Percentiles rank a stretch among this genome's conserved stretches.
Evolutionary conservation across 2,329 filamentous ascomycete species (phyloP).

Genomic region (Decorospora gaudefroyi): DNA sequence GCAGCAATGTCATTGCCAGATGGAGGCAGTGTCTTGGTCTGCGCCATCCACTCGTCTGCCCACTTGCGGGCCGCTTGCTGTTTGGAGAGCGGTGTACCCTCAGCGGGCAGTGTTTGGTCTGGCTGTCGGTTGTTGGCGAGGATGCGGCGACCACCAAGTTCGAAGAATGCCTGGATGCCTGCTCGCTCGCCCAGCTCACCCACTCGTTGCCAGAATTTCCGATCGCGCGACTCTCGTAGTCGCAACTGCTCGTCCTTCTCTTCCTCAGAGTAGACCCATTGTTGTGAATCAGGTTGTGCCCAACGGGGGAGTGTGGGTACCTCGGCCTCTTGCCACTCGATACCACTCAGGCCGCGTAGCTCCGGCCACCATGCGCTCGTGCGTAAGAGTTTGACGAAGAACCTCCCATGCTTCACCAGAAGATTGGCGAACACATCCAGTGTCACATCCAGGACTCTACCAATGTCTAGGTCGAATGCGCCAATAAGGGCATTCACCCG

Average conservation of each 20-base stretch:
- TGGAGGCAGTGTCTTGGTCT: conserved; percentile 80
- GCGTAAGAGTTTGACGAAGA: conserved; percentile 90
- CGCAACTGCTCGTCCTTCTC: conserved; percentile 64
- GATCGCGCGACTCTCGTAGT: conserved; percentile 68
- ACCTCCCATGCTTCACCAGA: conserved; percentile 87
- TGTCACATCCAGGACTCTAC: conserved; percentile 89
- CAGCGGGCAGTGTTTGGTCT: conserved; percentile 35
- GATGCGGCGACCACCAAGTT: conserved; percentile 75
- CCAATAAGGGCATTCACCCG: conserved; percentile 92
- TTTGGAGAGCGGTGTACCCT: conserved; percentile 30
- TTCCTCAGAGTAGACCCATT: conserved; percentile 68
- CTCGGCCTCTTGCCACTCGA: conserved; percentile 56
- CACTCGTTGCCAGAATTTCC: conserved; percentile 80
- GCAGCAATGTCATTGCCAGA: conserved; percentile 88
- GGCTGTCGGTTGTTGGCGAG: conserved; percentile 48
- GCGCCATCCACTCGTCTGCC: conserved; percentile 70
- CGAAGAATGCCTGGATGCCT: conserved; percentile 84
- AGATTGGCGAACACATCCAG: conserved; percentile 94
- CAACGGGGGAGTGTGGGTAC: conserved; percentile 77
- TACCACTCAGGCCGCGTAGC: conserved; percentile 59
- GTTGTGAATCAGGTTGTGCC: conserved; percentile 73
- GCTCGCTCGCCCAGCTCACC: conserved; percentile 58
- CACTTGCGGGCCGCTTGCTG: conserved; percentile 51
- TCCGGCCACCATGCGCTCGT: conserved; percentile 97
- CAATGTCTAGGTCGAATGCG: conserved; percentile 95